Conservation (phyloP, 768 basidiomycete genomes). For the Boletus sensibilis region DNA sequence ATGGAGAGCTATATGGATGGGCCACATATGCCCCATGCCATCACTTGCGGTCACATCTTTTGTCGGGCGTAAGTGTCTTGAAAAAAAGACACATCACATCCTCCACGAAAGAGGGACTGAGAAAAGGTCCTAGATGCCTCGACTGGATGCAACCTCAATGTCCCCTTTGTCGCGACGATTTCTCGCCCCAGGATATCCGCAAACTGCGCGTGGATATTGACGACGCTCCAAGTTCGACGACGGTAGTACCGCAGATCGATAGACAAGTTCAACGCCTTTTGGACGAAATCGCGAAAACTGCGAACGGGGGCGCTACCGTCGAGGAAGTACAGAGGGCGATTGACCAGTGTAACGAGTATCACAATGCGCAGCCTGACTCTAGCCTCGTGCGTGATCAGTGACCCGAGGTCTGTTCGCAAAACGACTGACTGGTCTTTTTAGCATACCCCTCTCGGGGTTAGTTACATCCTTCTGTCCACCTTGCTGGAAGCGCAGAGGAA, state of each 20-base stretch:
- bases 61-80: constrained; percentile 9
- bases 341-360: not conserved
- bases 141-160: constrained; percentile 4
- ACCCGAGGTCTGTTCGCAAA: not conserved
- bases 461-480: not conserved
- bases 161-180: constrained; percentile 11
- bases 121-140: constrained; percentile 7
- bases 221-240: not conserved
- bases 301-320: not conserved
- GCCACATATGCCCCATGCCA: not conserved
- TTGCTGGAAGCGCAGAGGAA: constrained; percentile 1
- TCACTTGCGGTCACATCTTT: constrained; percentile 16
- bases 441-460: not conserved
- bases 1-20: constrained; percentile 6
- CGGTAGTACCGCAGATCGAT: not conserved
- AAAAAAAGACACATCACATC: not conserved
- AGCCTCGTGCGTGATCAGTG: not conserved
- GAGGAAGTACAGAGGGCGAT: constrained; percentile 11
- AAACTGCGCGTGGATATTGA: constrained; percentile 1
- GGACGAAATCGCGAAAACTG: not conserved
- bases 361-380: not conserved
- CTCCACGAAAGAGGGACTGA: not conserved
- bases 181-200: not conserved
- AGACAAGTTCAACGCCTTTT: not conserved
- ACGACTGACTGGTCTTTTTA: not conserved